These are phyloP conservation scores for Urostyla sp. DNA, from an alignment of 73 alveolate genomes.

Conservation along the genomic window DNA sequence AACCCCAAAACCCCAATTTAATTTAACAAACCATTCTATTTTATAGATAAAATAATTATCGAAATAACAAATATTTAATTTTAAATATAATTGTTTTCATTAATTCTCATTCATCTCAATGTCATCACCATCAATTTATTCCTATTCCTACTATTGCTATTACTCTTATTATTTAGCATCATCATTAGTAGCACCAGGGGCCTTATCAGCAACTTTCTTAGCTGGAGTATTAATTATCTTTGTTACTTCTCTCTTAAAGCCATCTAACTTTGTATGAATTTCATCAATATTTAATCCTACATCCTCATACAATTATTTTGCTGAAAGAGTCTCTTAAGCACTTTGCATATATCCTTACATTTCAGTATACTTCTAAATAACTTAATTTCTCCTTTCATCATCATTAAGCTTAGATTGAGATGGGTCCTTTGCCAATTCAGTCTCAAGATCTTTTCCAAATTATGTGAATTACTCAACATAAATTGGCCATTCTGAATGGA, in stretches of 20 bases:
- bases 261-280: neutral
- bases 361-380: constrained; percentile 16
- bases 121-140: neutral
- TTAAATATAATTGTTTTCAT: too few relatives aligned
- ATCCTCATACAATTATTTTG: neutral
- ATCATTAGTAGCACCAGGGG: neutral
- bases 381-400: neutral
- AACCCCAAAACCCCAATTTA: neutral
- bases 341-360: neutral
- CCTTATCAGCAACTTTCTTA: neutral
- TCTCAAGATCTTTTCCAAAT: neutral
- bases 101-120: neutral
- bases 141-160: neutral
- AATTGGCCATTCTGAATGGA: constrained; percentile 55
- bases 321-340: neutral
- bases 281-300: neutral
- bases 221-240: constrained; percentile 17
- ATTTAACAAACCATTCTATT: too few relatives aligned
- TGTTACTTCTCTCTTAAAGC: neutral
- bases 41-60: neutral
- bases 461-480: constrained; percentile 44
- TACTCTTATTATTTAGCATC: neutral
- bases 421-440: constrained; percentile 6
- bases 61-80: neutral
- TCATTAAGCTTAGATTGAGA: neutral